phyloP scores from a whole-genome alignment of 2,329 filamentous ascomycete species.

The Thielaviopsis euricoi region DNA sequence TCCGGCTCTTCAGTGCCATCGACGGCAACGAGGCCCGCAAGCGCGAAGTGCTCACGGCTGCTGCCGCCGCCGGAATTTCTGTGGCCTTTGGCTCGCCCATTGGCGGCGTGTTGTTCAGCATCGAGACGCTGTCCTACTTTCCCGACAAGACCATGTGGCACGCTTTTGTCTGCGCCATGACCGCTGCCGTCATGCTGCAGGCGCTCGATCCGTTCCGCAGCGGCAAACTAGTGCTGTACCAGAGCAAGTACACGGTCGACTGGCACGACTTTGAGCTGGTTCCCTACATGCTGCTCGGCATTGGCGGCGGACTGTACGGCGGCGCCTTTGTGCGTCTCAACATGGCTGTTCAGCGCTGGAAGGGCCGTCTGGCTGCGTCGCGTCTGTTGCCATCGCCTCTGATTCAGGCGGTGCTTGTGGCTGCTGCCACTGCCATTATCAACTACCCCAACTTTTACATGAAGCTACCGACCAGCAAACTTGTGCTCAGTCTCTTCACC shows the following conservation, averaged over 20 bases:
- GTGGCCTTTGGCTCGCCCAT: constrained; percentile 91
- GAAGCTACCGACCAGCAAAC: constrained; percentile 77
- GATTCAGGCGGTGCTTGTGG: constrained; percentile 62
- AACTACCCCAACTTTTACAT: constrained; percentile 97
- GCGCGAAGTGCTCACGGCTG: constrained; percentile 80
- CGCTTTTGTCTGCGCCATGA: constrained; percentile 97
- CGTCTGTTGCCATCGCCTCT: constrained; percentile 56
- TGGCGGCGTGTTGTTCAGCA: constrained; percentile 82
- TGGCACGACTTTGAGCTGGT: constrained; percentile 94
- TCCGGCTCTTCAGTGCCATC: constrained; percentile 70
- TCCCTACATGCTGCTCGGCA: constrained; percentile 71
- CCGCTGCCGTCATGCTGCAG: constrained; percentile 86
- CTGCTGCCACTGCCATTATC: constrained; percentile 68
- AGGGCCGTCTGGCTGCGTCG: constrained; percentile 38
- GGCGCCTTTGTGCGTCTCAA: constrained; percentile 91
- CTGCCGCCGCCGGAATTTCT: constrained; percentile 80
- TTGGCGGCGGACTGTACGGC: constrained; percentile 85
- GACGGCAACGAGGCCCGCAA: constrained; percentile 87
- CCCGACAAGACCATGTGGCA: constrained; percentile 99
- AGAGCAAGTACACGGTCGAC: constrained; percentile 77
- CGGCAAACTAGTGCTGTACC: constrained; percentile 87
- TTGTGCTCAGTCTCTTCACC: constrained; percentile 81
- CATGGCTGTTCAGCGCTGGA: constrained; percentile 66
- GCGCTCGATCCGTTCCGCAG: constrained; percentile 88
- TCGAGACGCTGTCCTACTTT: constrained; percentile 96